Conservation (phyloP, 2,329 filamentous ascomycete genomes). For the Sphaceloma murrayae region DNA sequence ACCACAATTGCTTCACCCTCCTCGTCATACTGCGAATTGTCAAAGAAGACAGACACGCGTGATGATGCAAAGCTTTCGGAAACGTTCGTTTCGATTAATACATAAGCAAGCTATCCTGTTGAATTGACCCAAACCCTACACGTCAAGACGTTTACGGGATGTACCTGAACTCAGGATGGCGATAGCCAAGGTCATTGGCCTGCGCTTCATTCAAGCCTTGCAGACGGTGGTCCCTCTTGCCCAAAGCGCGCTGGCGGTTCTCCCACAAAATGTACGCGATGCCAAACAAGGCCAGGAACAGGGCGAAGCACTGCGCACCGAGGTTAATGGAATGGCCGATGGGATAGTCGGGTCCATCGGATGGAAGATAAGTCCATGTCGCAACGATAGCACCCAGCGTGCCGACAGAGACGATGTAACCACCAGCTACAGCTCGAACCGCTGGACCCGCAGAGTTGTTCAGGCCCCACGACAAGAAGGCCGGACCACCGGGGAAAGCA, state of each 20-base stretch:
- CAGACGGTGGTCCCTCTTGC: slow-evolving; percentile 42
- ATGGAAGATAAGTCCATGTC: slow-evolving; percentile 46
- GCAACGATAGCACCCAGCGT: slow-evolving; percentile 50
- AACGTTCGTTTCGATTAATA: no score
- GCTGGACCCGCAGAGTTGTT: slow-evolving; percentile 48
- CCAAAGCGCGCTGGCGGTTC: slow-evolving; percentile 41
- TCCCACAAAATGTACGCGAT: slow-evolving; percentile 47
- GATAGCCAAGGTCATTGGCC: slow-evolving; percentile 42
- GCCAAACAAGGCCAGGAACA: slow-evolving; percentile 39
- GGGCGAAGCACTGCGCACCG: slow-evolving; percentile 38
- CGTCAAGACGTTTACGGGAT: slow-evolving; percentile 36
- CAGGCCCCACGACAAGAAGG: slow-evolving; percentile 49
- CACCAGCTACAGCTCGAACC: slow-evolving; percentile 47
- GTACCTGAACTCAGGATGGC: slow-evolving; percentile 48
- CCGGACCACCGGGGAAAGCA: slow-evolving; percentile 49
- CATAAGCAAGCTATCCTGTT: no score
- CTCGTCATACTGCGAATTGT: slow-evolving; percentile 11
- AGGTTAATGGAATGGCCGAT: slow-evolving; percentile 51
- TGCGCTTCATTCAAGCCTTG: slow-evolving; percentile 41
- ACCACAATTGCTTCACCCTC: neutral
- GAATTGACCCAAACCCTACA: slow-evolving; percentile 1
- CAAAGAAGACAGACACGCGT: no score
- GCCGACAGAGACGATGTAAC: slow-evolving; percentile 47
- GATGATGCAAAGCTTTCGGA: no score
- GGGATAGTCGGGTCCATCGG: slow-evolving; percentile 40